Percentiles rank a stretch among this genome's conserved stretches.
Evolutionary conservation across 768 basidiomycete genomes (phyloP).

Genomic region (Russula sp.): DNA sequence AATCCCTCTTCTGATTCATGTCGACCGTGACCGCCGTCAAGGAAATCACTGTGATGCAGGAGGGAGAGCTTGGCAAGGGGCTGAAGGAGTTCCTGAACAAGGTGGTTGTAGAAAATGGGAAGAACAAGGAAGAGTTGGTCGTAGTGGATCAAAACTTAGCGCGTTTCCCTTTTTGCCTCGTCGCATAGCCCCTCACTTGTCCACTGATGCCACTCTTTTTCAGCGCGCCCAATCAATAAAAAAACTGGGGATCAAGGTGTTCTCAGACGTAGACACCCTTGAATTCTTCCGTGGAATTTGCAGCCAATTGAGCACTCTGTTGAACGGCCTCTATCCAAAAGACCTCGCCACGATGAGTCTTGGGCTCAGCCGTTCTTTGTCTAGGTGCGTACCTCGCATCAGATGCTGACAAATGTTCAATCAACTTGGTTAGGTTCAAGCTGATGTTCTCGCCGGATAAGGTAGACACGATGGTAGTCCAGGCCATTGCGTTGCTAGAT

Average conservation of each 20-base stretch:
- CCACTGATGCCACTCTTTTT: neutral
- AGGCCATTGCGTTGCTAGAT: slow-evolving; percentile 95
- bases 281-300: slow-evolving; percentile 97
- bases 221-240: slow-evolving; percentile 64
- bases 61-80: slow-evolving; percentile 87
- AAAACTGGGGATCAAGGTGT: slow-evolving; percentile 86
- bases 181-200: neutral
- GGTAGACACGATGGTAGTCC: slow-evolving; percentile 99
- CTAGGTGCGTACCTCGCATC: slow-evolving; percentile 50
- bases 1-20: slow-evolving; percentile 91
- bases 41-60: slow-evolving; percentile 88
- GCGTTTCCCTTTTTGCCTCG: slow-evolving; percentile 25
- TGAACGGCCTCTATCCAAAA: slow-evolving; percentile 88
- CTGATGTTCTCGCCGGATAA: slow-evolving; percentile 99
- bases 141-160: slow-evolving; percentile 93
- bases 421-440: slow-evolving; percentile 64
- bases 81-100: slow-evolving; percentile 90
- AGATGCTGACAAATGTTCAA: neutral
- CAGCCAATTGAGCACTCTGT: slow-evolving; percentile 73
- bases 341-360: slow-evolving; percentile 97
- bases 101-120: slow-evolving; percentile 81
- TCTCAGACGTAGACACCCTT: slow-evolving; percentile 46
- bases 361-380: slow-evolving; percentile 94
- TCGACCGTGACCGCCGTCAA: slow-evolving; percentile 96
- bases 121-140: slow-evolving; percentile 75